phyloP scores from a whole-genome alignment of 176 grass and related monocot genomes.

The Tuctoria greenei region DNA sequence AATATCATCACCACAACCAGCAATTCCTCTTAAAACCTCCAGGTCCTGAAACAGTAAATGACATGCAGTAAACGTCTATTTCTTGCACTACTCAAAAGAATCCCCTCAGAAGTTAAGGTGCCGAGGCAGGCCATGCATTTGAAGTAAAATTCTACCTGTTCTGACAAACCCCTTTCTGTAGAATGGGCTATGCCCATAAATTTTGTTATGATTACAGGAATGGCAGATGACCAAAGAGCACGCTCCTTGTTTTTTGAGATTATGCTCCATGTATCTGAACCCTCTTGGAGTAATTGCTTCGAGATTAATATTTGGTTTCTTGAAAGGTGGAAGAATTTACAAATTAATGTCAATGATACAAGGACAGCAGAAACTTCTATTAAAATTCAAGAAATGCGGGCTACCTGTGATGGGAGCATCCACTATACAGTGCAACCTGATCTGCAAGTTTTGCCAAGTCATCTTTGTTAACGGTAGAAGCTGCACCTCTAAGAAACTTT shows the following conservation, averaged over 20 bases:
- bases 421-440: constrained; percentile 71
- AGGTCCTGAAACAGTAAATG: constrained; percentile 57
- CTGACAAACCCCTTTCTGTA: constrained; percentile 63
- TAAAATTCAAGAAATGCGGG: background rate
- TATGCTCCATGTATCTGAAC: constrained; percentile 62
- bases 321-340: constrained; percentile 31
- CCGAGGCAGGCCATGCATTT: constrained; percentile 1
- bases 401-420: constrained; percentile 92
- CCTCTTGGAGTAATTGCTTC: constrained; percentile 70
- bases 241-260: constrained; percentile 73
- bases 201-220: constrained; percentile 69
- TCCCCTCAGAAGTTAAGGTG: background rate
- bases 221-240: constrained; percentile 71
- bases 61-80: constrained; percentile 8
- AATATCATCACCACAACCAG: constrained; percentile 67
- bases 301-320: constrained; percentile 92
- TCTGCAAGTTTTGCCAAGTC: constrained; percentile 70
- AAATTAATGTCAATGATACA: constrained; percentile 25
- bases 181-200: constrained; percentile 65
- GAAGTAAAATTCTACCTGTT: constrained; percentile 55
- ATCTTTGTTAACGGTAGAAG: constrained; percentile 55
- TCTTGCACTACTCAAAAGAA: background rate
- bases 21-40: constrained; percentile 69
- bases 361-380: constrained; percentile 20
- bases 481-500: constrained; percentile 61